Base-by-base conservation (phyloP, 2,329 filamentous ascomycete species). In the Epichloe aotearoae region DNA sequence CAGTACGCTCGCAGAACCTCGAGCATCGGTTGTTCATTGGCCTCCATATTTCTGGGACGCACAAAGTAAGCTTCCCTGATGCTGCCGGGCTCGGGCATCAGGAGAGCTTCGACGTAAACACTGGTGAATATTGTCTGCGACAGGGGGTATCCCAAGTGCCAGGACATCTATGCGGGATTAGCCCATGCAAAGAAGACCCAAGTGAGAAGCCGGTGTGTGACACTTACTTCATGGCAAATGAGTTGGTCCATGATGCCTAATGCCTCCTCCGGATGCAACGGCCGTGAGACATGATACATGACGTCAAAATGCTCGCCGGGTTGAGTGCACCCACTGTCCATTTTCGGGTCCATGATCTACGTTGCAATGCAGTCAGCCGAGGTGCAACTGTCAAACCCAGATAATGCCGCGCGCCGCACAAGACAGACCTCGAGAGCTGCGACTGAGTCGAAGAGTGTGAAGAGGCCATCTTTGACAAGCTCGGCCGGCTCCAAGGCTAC, bases 331-430 rank as follows among this genome's bases (percentile, higher is more conserved):
- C 93, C 93, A 62, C 88, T 96, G 67, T 98, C 93, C 93, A 98
- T 98, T 69, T 97, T 98, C 1, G 87, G 83, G 62, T 98, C 93
- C 88, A 96, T 96, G 59, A 98, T 95, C 93, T 98, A 43, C 4
- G 33, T 8, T 30, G 14, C 17, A 30, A n/a, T 33, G 15, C 42
- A 17, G 19, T 49, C 47, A 49, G 47, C 14, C 14, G 2, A 39
- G 30, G 8, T 19, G 44, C 33, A 11, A 30, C 30, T 30, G 30
- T 46, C 44, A 8, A 33, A 10, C 17, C 42, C 4, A 8, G 14
- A 5, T 14, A 10, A 10, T 4, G 10, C 19, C 15, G 4, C 15
- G 4, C 30, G 12, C 23, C 26, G 43, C 42, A 11, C 43, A 36
- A 36, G 33, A 54, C 69, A 51, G 64, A 78, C 82, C 77, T 93